phyloP scores from a whole-genome alignment of 352 stramenopile species.

The Elongisporangium undulatum region DNA sequence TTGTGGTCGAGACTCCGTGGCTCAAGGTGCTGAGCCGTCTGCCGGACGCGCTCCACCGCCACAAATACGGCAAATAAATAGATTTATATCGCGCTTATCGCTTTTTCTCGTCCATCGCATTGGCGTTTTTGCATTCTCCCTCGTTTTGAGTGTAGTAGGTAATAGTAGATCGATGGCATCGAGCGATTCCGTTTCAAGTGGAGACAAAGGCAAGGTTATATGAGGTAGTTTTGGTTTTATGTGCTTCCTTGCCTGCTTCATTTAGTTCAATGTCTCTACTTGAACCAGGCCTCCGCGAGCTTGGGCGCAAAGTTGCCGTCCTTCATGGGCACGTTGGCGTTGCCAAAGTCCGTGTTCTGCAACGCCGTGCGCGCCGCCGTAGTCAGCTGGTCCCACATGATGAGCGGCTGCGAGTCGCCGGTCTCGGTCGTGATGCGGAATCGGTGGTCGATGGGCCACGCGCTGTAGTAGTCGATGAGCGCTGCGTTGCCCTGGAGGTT shows the following conservation, averaged over 20 bases:
- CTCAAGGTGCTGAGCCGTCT: constrained; percentile 83
- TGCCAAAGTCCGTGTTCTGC: constrained; percentile 18
- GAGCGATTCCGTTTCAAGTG: too few relatives aligned
- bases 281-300: constrained; percentile 14
- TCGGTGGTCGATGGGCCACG: constrained; percentile 16
- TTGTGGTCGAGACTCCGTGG: constrained; percentile 83
- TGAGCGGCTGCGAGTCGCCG: constrained; percentile 17
- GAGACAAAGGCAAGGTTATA: too few relatives aligned
- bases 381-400: constrained; percentile 21
- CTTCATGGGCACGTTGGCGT: constrained; percentile 23
- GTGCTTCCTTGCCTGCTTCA: too few relatives aligned
- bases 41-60: constrained; percentile 72
- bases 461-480: constrained; percentile 21
- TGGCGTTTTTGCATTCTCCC: not conserved
- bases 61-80: constrained; percentile 87
- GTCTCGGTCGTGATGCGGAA: constrained; percentile 11
- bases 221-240: too few relatives aligned
- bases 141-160: too few relatives aligned
- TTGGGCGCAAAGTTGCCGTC: constrained; percentile 23
- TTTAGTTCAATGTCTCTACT: too few relatives aligned
- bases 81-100: constrained; percentile 12
- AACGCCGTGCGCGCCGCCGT: constrained; percentile 12
- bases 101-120: constrained; percentile 5
- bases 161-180: too few relatives aligned
- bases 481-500: constrained; percentile 14